These are phyloP conservation scores for Ustilago tritici DNA, from an alignment of 1,284 basidiomycete species.

Conservation along the genomic window DNA sequence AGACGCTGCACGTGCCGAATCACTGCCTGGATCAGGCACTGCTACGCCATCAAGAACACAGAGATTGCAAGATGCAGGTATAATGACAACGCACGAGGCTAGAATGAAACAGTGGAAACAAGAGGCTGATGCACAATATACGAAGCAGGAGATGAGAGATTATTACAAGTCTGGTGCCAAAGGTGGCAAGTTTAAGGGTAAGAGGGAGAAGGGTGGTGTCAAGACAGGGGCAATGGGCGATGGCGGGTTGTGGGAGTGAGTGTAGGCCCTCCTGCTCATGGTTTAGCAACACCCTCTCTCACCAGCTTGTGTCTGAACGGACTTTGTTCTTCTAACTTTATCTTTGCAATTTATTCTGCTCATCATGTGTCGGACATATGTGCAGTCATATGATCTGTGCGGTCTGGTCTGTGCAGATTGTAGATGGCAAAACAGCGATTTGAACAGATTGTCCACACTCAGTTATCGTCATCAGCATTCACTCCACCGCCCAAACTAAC, in stretches of 20 bases:
- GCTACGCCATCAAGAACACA: slow-evolving; percentile 57
- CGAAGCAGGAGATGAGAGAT: slow-evolving; percentile 60
- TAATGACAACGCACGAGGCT: slow-evolving; percentile 49
- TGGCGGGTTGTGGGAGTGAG: slow-evolving; percentile 60
- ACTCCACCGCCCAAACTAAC: slow-evolving; percentile 36
- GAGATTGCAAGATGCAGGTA: slow-evolving; percentile 50
- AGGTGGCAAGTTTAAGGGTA: slow-evolving; percentile 64
- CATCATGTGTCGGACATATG: too few species aligned
- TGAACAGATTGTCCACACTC: neutral
- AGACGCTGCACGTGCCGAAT: slow-evolving; percentile 46
- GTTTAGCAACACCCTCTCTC: neutral
- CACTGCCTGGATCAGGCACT: slow-evolving; percentile 40
- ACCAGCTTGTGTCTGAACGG: neutral
- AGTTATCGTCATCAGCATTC: slow-evolving; percentile 15
- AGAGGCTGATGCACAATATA: slow-evolving; percentile 39
- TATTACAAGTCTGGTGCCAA: slow-evolving; percentile 62
- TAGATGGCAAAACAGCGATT: neutral
- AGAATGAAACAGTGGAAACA: slow-evolving; percentile 61
- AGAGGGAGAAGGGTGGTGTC: slow-evolving; percentile 59
- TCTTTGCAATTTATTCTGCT: too few species aligned
- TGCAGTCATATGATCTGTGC: too few species aligned
- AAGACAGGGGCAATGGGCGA: slow-evolving; percentile 54
- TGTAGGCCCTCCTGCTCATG: neutral
- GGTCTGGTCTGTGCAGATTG: too few species aligned
- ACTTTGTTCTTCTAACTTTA: too few species aligned